A percentile compares a stretch with the other conserved stretches of the same genome.
phyloP scores from a whole-genome alignment of 257 asterid genomes.

The Nicotiana benthamiana region DNA sequence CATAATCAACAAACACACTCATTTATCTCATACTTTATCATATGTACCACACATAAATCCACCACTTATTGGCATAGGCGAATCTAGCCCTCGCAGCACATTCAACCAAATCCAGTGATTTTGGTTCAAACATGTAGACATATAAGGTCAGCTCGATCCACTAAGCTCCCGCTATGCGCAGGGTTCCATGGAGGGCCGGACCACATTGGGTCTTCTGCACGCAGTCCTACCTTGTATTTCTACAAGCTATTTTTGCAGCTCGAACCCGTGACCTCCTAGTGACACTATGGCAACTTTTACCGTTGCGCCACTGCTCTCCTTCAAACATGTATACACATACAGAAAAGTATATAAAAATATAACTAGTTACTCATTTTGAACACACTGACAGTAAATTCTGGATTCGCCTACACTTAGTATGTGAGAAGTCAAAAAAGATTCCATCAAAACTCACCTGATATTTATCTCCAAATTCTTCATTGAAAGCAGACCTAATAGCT shows the following conservation, averaged over 20 bases:
- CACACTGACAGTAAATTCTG: neutral
- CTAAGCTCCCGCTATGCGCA: too few relatives aligned
- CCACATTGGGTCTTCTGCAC: too few relatives aligned
- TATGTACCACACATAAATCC: neutral
- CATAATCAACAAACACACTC: constrained; percentile 5
- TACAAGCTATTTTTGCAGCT: too few relatives aligned
- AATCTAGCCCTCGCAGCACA: neutral
- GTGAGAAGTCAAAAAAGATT: neutral
- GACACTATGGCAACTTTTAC: too few relatives aligned
- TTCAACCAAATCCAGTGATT: neutral
- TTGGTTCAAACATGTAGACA: neutral
- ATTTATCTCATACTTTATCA: neutral
- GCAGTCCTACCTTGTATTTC: too few relatives aligned
- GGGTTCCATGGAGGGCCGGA: too few relatives aligned
- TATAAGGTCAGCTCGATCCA: too few relatives aligned
- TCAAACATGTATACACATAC: too few relatives aligned
- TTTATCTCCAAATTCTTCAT: constrained; percentile 75
- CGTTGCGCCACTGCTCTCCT: too few relatives aligned
- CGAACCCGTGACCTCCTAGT: too few relatives aligned
- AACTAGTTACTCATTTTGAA: neutral
- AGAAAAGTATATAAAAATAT: too few relatives aligned
- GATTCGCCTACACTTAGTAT: neutral
- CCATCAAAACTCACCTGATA: constrained; percentile 57
- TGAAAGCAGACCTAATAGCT: constrained; percentile 90
- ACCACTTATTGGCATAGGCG: neutral